Evolutionary conservation across 2,329 filamentous ascomycete genomes (phyloP), one percentile per base, ranked within the genome.

Genomic region (Knoxdaviesia proteae): DNA sequence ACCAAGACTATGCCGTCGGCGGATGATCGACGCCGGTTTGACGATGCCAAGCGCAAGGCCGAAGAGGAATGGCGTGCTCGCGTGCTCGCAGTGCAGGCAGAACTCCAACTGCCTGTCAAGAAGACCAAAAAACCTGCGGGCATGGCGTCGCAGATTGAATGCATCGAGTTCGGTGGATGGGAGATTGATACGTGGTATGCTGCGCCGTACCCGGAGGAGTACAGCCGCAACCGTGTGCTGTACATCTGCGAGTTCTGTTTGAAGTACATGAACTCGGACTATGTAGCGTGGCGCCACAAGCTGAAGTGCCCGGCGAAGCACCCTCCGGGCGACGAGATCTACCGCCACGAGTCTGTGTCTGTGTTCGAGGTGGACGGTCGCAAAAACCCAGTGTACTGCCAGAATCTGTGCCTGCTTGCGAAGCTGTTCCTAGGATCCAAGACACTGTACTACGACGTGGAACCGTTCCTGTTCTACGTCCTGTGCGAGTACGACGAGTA

Each of bases 131-230:
- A 94, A 54, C 65, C 79, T 4, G 75, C 77, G n/a, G 84, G 83
- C 0, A 84, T 84, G 32, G 83, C 84, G 5, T 96, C 87, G 58
- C 90, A 94, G 61, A 96, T 98, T 57, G 92, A 96, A 58, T 94
- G 87, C 61, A 94, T 98, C 62, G 90, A 94, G 53, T 96, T 98
- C 61, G 90, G 90, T 39, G 84, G 86, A 42, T 92, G 81, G 69
- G 90, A 98, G 58, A 98, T 98, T 51, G 90, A 98, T 56, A 98
- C 90, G 3, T 96, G 90, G 87, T 94, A 98, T 61, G 88, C 90
- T 32, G 90, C 90, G 36, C 92, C 90, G 8, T 98, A 98, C 56
- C 90, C 90, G 0, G 90, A 94, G 56, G 90, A 98, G 60, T 98
- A 98, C 64, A 96, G 86, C 57, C 77, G 88, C 49, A 96, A 98